Conservation (phyloP, 2,329 filamentous ascomycete genomes). For the Pestalotiopsis sp. region DNA sequence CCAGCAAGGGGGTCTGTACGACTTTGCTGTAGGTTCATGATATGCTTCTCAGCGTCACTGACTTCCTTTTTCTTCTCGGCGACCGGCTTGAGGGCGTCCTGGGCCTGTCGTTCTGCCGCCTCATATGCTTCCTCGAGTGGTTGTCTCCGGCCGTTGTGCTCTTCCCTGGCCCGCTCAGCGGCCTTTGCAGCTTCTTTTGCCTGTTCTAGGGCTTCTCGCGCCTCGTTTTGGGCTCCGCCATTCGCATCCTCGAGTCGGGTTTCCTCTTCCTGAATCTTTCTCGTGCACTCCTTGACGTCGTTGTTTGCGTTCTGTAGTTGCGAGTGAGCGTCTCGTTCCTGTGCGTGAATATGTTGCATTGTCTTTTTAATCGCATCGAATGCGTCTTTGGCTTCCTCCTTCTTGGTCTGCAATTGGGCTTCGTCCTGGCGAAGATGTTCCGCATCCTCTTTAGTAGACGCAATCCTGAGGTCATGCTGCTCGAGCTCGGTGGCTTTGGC, state of each 20-base stretch:
- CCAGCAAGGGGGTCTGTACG: constrained; percentile 61
- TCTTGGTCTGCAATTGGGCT: constrained; percentile 44
- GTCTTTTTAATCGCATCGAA: constrained; percentile 54
- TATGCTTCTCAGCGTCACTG: constrained; percentile 47
- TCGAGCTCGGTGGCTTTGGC: constrained; percentile 52
- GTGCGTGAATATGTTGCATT: constrained; percentile 53
- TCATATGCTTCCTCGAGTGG: constrained; percentile 27
- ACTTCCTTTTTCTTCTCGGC: constrained; percentile 55
- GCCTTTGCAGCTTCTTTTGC: constrained; percentile 51
- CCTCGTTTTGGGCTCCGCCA: constrained; percentile 67
- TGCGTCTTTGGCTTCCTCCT: constrained; percentile 48
- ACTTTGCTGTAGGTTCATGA: constrained; percentile 54
- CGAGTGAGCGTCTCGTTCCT: constrained; percentile 66
- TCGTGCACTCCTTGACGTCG: constrained; percentile 44
- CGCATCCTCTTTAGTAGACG: constrained; percentile 37
- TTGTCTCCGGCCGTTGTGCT: constrained; percentile 24
- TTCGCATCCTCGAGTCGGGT: constrained; percentile 65
- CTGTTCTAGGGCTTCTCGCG: constrained; percentile 57
- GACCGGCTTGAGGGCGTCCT: constrained; percentile 30
- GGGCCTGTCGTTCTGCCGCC: constrained; percentile 23
- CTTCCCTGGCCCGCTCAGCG: constrained; percentile 34
- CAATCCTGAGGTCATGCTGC: constrained; percentile 44
- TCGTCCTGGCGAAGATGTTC: constrained; percentile 46
- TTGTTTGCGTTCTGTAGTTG: constrained; percentile 55
- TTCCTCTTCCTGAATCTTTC: constrained; percentile 55